These are phyloP conservation scores for Neurospora sp. DNA, from an alignment of 495 filamentous ascomycete species.

Conservation along the genomic window DNA sequence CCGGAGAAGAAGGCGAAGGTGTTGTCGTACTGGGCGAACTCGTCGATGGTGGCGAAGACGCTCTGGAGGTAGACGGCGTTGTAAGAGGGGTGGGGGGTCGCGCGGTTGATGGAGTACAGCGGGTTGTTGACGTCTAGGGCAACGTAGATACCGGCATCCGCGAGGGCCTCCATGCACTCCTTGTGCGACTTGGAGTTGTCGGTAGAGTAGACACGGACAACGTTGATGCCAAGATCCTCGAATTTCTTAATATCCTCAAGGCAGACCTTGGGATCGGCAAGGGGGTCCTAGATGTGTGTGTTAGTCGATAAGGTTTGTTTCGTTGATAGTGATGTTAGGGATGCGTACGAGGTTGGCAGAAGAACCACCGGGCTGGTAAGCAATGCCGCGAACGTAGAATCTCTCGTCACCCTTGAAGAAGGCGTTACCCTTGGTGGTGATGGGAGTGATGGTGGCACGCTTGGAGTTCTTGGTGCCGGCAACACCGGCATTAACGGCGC, in stretches of 20 bases:
- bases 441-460: slow-evolving; percentile 32
- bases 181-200: slow-evolving; percentile 82
- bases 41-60: slow-evolving; percentile 89
- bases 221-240: slow-evolving; percentile 79
- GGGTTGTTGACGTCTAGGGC: slow-evolving; percentile 62
- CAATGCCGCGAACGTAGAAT: slow-evolving; percentile 93
- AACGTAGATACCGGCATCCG: slow-evolving; percentile 83
- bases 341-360: slow-evolving; percentile 30
- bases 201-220: slow-evolving; percentile 86
- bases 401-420: slow-evolving; percentile 77
- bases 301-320: neutral
- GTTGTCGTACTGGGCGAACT: slow-evolving; percentile 81
- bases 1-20: slow-evolving; percentile 94
- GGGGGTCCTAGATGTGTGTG: slow-evolving; percentile 51
- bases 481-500: slow-evolving; percentile 44
- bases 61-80: slow-evolving; percentile 87
- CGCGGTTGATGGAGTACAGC: slow-evolving; percentile 24
- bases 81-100: slow-evolving; percentile 64
- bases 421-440: slow-evolving; percentile 44
- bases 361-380: slow-evolving; percentile 91
- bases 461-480: slow-evolving; percentile 44
- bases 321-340: neutral
- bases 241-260: slow-evolving; percentile 78
- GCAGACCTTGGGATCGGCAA: slow-evolving; percentile 63
- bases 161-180: slow-evolving; percentile 75